phyloP scores from a whole-genome alignment of 345 rosid species.

The Hevea brasiliensis region DNA sequence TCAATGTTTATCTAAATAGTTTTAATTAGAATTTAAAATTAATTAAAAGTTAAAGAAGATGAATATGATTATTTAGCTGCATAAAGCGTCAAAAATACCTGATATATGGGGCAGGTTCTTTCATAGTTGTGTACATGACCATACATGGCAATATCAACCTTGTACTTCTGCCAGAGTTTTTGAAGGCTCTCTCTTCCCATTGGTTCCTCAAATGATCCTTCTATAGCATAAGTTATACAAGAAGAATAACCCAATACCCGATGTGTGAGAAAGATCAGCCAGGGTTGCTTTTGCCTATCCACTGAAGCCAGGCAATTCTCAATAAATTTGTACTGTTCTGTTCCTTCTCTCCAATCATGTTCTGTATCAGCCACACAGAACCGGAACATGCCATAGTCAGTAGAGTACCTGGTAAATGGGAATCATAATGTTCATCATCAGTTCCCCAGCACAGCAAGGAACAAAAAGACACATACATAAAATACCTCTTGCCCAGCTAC shows the following conservation, averaged over 20 bases:
- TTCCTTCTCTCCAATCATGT: conserved; percentile 78
- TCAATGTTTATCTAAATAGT: not conserved
- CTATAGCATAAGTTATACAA: conserved; percentile 38
- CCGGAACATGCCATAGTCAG: conserved; percentile 76
- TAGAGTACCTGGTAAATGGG: conserved; percentile 46
- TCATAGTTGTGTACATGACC: conserved; percentile 80
- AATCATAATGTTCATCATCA: not conserved
- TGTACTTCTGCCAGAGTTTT: conserved; percentile 76
- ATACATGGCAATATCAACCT: conserved; percentile 68
- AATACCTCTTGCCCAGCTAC: not conserved
- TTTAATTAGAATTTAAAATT: not conserved
- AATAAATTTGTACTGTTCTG: conserved; percentile 67
- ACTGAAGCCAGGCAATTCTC: conserved; percentile 68
- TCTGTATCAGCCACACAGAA: conserved; percentile 77
- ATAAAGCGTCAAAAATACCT: conserved; percentile 37
- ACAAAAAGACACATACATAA: not conserved
- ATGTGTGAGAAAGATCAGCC: conserved; percentile 71
- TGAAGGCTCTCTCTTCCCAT: conserved; percentile 68
- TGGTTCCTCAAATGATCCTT: conserved; percentile 67
- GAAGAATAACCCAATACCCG: conserved; percentile 74
- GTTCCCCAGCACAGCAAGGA: not conserved
- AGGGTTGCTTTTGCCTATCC: conserved; percentile 69
- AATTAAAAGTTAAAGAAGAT: not conserved
- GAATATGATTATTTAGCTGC: not conserved
- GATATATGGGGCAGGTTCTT: conserved; percentile 72